Conservation (phyloP, 2,329 filamentous ascomycete species). For the Aspergillus felis region DNA sequence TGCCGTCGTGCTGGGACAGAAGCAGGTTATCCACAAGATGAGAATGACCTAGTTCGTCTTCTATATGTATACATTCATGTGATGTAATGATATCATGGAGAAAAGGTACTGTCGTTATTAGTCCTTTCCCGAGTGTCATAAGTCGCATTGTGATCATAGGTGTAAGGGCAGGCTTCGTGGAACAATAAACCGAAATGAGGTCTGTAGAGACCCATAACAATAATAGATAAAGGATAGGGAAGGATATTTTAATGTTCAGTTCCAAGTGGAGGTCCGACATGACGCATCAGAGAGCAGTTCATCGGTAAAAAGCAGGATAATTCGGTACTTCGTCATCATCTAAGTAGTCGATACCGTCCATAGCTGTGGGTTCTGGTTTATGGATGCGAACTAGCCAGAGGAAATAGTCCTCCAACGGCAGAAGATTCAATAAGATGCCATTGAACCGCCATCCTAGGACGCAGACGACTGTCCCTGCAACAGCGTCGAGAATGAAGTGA, state of each 20-base stretch:
- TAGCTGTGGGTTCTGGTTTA: slow-evolving; percentile 49
- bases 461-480: slow-evolving; percentile 65
- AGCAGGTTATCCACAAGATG: background rate
- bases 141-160: background rate
- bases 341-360: slow-evolving; percentile 15
- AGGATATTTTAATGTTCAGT: background rate
- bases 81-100: background rate
- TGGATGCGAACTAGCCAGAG: slow-evolving; percentile 60
- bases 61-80: background rate
- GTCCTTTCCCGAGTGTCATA: background rate
- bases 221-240: background rate
- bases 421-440: slow-evolving; percentile 56
- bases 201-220: background rate
- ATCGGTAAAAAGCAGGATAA: slow-evolving; percentile 9
- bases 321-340: slow-evolving; percentile 15
- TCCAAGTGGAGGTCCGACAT: background rate
- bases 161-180: background rate
- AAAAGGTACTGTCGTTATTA: background rate
- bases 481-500: slow-evolving; percentile 67
- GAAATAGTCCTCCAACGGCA: slow-evolving; percentile 66
- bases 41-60: background rate
- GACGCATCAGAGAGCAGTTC: slow-evolving; percentile 1
- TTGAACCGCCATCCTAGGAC: slow-evolving; percentile 59
- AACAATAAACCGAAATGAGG: background rate
- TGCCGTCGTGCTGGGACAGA: background rate